Conservation (phyloP, 129 eudicot species). For the Heracleum sosnowskyi region DNA sequence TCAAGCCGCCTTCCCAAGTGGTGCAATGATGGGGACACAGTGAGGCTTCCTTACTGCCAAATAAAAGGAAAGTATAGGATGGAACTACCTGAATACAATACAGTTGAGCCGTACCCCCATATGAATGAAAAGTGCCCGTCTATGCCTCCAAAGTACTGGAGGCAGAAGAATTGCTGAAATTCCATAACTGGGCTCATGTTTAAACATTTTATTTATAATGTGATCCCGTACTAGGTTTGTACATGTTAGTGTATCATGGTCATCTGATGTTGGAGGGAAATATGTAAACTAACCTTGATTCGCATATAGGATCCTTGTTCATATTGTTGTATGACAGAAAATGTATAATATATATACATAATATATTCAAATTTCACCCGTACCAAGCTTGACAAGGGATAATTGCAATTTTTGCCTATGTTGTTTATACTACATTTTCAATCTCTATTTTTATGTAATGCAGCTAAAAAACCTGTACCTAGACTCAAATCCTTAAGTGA, state of each 20-base stretch:
- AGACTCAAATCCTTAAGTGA: too few species aligned
- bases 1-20: slow-evolving; percentile 82
- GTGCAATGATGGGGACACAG: slow-evolving; percentile 83
- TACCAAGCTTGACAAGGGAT: too few species aligned
- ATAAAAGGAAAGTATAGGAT: slow-evolving; percentile 77
- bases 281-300: neutral
- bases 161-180: slow-evolving; percentile 60
- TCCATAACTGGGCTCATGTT: neutral
- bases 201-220: neutral
- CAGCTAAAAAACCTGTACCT: too few species aligned
- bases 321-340: neutral
- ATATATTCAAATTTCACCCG: too few species aligned
- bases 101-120: slow-evolving; percentile 72
- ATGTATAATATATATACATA: neutral
- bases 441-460: too few species aligned
- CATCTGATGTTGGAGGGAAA: neutral
- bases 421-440: too few species aligned
- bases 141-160: slow-evolving; percentile 69
- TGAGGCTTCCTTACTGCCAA: slow-evolving; percentile 80
- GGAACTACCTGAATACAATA: slow-evolving; percentile 89
- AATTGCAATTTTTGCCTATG: too few species aligned
- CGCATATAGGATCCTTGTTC: slow-evolving; percentile 1
- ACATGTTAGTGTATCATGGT: neutral
- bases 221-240: neutral
- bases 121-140: slow-evolving; percentile 93